These are phyloP conservation scores for Lenwebbia sp. DNA, from an alignment of 345 rosid genomes.

Conservation along the genomic window DNA sequence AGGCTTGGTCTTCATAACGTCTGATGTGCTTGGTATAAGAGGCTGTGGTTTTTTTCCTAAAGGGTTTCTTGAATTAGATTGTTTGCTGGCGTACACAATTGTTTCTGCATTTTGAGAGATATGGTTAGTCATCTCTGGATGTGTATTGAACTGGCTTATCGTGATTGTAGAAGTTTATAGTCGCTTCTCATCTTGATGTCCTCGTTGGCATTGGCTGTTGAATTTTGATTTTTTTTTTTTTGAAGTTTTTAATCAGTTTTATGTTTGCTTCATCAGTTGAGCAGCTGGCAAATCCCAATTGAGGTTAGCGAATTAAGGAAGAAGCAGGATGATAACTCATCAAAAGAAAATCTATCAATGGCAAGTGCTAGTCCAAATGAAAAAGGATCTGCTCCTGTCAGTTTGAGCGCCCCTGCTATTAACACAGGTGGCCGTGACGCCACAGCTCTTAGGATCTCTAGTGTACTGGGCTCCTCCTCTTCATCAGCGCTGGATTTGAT, in stretches of 20 bases:
- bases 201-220: not conserved
- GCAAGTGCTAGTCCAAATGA: slow-evolving; percentile 33
- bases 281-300: slow-evolving; percentile 92
- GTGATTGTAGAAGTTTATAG: not conserved
- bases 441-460: slow-evolving; percentile 36
- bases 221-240: not conserved
- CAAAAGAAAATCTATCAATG: slow-evolving; percentile 33
- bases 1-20: not conserved
- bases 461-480: slow-evolving; percentile 29
- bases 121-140: not conserved
- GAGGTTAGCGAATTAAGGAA: slow-evolving; percentile 72
- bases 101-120: not conserved
- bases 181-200: not conserved
- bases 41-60: not conserved
- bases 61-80: not conserved
- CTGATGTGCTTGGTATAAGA: not conserved
- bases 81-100: not conserved
- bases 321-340: slow-evolving; percentile 40
- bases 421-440: slow-evolving; percentile 87
- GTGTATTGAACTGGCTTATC: not conserved
- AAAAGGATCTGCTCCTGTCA: slow-evolving; percentile 39
- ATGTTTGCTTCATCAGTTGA: slow-evolving; percentile 37
- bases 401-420: slow-evolving; percentile 74
- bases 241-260: not conserved
- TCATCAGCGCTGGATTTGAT: slow-evolving; percentile 86